phyloP scores from a whole-genome alignment of 495 filamentous ascomycete species.

The Neurospora sp. region DNA sequence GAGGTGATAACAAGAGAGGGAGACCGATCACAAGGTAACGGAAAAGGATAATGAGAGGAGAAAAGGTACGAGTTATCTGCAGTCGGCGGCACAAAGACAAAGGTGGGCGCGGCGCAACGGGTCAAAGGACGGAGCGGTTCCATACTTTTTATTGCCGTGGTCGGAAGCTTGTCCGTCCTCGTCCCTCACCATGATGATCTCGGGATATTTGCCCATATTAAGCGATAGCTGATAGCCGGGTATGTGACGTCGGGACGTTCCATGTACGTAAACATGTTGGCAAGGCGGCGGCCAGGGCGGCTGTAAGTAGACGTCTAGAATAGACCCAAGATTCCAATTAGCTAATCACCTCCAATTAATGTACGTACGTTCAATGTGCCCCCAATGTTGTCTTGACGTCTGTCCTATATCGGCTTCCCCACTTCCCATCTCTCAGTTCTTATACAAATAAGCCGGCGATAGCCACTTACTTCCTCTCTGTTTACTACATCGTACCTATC shows the following conservation, averaged over 20 bases:
- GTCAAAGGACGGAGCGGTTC: neutral
- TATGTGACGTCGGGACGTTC: neutral
- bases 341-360: neutral
- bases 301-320: neutral
- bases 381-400: neutral
- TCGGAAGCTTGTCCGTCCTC: neutral
- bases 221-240: neutral
- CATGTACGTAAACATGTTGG: neutral
- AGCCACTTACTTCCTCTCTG: neutral
- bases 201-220: neutral
- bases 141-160: neutral
- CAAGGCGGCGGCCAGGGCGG: neutral
- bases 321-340: neutral
- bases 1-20: neutral
- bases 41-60: neutral
- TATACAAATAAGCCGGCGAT: slow-evolving; percentile 6
- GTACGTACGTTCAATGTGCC: neutral
- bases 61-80: neutral
- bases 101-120: neutral
- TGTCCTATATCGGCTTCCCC: neutral
- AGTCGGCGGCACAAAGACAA: neutral
- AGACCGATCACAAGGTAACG: neutral
- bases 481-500: neutral
- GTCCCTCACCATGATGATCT: neutral
- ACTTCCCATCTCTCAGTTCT: neutral